Conservation (phyloP, 108 stramenopile genomes). For the Nitzschia sp. region DNA sequence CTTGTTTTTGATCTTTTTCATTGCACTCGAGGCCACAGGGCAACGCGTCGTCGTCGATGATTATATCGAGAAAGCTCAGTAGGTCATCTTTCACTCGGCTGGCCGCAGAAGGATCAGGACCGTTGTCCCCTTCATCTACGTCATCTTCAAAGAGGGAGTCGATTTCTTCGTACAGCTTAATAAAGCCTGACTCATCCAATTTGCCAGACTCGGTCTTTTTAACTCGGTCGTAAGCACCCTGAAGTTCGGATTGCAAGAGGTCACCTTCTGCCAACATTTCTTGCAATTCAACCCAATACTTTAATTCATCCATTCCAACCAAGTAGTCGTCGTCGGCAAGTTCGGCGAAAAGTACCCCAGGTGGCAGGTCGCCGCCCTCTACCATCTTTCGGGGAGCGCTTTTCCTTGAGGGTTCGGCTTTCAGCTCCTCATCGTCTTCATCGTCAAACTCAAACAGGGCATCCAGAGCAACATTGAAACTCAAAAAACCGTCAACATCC, state of each 20-base stretch:
- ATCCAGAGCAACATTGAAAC: slow-evolving; percentile 74
- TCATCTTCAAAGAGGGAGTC: slow-evolving; percentile 80
- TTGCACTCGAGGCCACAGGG: slow-evolving; percentile 70
- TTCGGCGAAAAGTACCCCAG: slow-evolving; percentile 68
- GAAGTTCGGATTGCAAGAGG: slow-evolving; percentile 59
- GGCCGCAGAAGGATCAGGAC: not conserved
- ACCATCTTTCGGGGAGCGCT: slow-evolving; percentile 16
- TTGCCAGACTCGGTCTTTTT: slow-evolving; percentile 48
- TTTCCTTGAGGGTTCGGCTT: slow-evolving; percentile 24
- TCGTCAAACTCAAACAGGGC: slow-evolving; percentile 80
- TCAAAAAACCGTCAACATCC: slow-evolving; percentile 66
- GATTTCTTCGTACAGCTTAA: slow-evolving; percentile 60
- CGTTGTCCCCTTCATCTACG: slow-evolving; percentile 26
- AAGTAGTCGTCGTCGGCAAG: slow-evolving; percentile 60
- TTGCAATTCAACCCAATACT: slow-evolving; percentile 70
- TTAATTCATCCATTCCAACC: slow-evolving; percentile 60
- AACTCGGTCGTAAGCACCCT: slow-evolving; percentile 47
- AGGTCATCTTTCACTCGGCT: slow-evolving; percentile 27
- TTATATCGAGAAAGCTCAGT: slow-evolving; percentile 38
- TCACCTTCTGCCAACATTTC: slow-evolving; percentile 73
- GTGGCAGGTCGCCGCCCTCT: slow-evolving; percentile 58
- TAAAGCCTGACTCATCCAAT: slow-evolving; percentile 58
- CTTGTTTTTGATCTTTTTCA: slow-evolving; percentile 65
- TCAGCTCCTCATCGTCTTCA: slow-evolving; percentile 58
- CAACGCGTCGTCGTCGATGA: slow-evolving; percentile 43